Evolutionary conservation across 2,329 filamentous ascomycete genomes (phyloP).

Genomic region (Alternaria sp.): DNA sequence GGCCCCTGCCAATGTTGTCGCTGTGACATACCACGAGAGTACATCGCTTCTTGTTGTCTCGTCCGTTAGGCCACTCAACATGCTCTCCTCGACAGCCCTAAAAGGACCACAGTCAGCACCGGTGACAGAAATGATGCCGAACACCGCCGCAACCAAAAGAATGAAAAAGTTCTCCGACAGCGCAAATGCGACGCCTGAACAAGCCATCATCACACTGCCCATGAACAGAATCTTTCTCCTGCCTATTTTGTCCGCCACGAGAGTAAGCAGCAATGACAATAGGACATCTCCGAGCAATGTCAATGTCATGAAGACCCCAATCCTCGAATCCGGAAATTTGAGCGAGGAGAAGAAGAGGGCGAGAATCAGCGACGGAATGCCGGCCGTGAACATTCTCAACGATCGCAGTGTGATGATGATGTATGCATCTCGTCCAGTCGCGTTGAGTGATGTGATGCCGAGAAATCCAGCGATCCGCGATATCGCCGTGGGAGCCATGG

Average conservation of each 20-base stretch:
- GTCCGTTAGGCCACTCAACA: conserved; percentile 46
- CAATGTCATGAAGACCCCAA: conserved; percentile 51
- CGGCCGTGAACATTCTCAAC: conserved; percentile 46
- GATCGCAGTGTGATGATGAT: conserved; percentile 52
- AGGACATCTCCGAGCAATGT: conserved; percentile 50
- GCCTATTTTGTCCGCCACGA: conserved; percentile 48
- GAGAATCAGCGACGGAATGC: conserved; percentile 47
- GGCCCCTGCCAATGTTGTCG: conserved; percentile 46
- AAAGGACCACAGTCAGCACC: conserved; percentile 46
- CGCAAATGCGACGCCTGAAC: conserved; percentile 45
- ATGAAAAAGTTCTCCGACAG: conserved; percentile 48
- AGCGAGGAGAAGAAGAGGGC: conserved; percentile 49
- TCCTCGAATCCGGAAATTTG: conserved; percentile 42
- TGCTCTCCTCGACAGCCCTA: conserved; percentile 45
- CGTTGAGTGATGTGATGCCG: conserved; percentile 39
- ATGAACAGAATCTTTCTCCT: conserved; percentile 44
- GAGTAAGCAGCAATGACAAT: conserved; percentile 45
- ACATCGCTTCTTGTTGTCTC: conserved; percentile 47
- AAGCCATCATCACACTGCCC: conserved; percentile 47
- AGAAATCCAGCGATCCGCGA: conserved; percentile 37
- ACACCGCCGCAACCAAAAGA: conserved; percentile 45
- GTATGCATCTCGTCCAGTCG: conserved; percentile 47
- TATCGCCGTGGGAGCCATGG: conserved; percentile 27
- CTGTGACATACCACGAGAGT: conserved; percentile 49
- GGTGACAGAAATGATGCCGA: conserved; percentile 49